A percentile compares a stretch with the other conserved stretches of the same genome.
These are phyloP conservation scores for Scenedesmus sp. DNA, from an alignment of 163 green algal species.

Conservation along the genomic window DNA sequence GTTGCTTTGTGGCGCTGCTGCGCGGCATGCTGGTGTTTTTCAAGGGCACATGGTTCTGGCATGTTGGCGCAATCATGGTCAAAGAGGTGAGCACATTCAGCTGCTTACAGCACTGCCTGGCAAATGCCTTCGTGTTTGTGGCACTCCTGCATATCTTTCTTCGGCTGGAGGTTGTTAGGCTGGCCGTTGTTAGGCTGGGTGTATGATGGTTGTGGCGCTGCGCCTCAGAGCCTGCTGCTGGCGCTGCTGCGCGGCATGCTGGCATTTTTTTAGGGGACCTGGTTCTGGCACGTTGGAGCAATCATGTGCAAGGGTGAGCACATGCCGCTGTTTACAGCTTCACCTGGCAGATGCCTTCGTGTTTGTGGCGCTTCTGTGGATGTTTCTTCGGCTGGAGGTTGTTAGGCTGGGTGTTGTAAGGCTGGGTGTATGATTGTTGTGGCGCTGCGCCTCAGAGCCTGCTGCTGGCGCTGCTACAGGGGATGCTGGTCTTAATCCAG, in stretches of 20 bases:
- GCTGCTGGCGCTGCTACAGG: slow-evolving; percentile 42
- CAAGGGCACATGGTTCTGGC: neutral
- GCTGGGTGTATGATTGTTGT: too few species aligned
- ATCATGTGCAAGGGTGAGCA: slow-evolving; percentile 47
- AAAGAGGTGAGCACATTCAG: neutral
- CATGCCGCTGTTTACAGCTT: too few species aligned
- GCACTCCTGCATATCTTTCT: too few species aligned
- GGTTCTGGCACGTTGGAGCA: slow-evolving; percentile 47
- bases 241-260: slow-evolving; percentile 36
- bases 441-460: slow-evolving; percentile 32
- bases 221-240: slow-evolving; percentile 50
- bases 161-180: too few species aligned
- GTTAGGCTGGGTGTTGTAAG: too few species aligned
- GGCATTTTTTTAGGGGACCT: slow-evolving; percentile 50
- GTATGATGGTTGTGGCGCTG: neutral
- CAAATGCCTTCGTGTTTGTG: too few species aligned
- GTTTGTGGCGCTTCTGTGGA: too few species aligned
- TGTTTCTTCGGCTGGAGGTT: too few species aligned
- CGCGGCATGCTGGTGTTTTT: neutral
- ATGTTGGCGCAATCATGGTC: slow-evolving; percentile 48
- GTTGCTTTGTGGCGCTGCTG: neutral
- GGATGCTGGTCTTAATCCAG: slow-evolving; percentile 51
- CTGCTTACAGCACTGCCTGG: too few species aligned
- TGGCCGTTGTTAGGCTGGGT: too few species aligned
- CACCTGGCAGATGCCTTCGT: too few species aligned